Percentiles rank a stretch among this genome's conserved stretches.
Conservation (phyloP, 257 asterid species). For the Nicotiana attenuata region DNA sequence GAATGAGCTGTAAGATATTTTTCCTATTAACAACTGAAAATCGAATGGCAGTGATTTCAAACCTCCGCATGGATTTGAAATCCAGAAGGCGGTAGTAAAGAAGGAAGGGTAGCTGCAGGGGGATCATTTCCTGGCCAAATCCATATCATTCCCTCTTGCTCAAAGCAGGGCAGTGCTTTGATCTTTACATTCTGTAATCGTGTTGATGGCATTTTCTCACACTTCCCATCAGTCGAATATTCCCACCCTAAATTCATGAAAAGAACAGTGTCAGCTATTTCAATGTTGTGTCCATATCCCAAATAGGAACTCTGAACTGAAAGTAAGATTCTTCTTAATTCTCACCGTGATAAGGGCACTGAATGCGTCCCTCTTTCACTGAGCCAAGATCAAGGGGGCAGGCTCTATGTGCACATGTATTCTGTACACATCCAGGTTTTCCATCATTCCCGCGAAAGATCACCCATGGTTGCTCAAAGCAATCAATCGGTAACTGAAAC, state of each 20-base stretch:
- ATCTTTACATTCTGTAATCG: slow-evolving; percentile 62
- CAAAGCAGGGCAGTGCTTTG: slow-evolving; percentile 79
- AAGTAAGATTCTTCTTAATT: background rate
- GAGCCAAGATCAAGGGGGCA: slow-evolving; percentile 92
- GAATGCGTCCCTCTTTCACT: slow-evolving; percentile 84
- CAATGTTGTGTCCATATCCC: background rate
- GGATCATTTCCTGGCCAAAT: slow-evolving; percentile 95
- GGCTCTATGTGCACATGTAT: slow-evolving; percentile 94
- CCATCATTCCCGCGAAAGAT: slow-evolving; percentile 89
- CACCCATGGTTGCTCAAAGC: slow-evolving; percentile 97
- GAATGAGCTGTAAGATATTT: background rate
- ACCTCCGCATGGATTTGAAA: slow-evolving; percentile 96
- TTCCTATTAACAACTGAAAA: background rate
- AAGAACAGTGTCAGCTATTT: background rate
- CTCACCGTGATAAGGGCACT: slow-evolving; percentile 94
- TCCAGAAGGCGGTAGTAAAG: slow-evolving; percentile 74
- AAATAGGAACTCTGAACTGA: slow-evolving; percentile 1
- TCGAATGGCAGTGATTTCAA: background rate
- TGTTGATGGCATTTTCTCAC: slow-evolving; percentile 97
- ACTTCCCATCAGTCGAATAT: slow-evolving; percentile 79
- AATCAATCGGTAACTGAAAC: slow-evolving; percentile 72
- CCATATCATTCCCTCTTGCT: slow-evolving; percentile 93
- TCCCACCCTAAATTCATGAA: slow-evolving; percentile 70
- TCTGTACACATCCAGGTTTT: slow-evolving; percentile 82
- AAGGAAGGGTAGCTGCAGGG: slow-evolving; percentile 69